Evolutionary conservation across 2,329 filamentous ascomycete species (phyloP).

Genomic region (Ophiostoma angusticollis): DNA sequence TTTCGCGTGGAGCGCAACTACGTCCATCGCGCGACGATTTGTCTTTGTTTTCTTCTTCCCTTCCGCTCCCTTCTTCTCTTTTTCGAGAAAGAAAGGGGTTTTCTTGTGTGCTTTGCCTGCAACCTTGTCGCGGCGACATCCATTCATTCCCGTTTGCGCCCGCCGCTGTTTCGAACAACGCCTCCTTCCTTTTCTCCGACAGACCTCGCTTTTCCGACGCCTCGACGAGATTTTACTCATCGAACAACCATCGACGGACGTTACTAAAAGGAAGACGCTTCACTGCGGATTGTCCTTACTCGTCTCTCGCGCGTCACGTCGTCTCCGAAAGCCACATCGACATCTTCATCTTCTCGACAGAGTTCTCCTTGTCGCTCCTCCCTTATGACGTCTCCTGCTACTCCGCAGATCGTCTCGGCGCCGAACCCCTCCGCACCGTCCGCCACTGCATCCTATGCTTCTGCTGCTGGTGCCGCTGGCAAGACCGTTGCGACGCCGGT

Average conservation of each 20-base stretch:
- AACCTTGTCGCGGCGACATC: not conserved
- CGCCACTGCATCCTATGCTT: conserved; percentile 51
- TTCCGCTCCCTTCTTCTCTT: too few species aligned
- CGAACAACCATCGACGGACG: too few species aligned
- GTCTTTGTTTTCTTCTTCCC: conserved; percentile 1
- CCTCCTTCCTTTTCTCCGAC: not conserved
- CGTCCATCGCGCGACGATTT: conserved; percentile 1
- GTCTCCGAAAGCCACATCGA: not conserved
- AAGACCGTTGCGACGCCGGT: conserved; percentile 48
- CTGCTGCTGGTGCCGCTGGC: conserved; percentile 50
- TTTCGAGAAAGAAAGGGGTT: not conserved
- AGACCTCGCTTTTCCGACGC: too few species aligned
- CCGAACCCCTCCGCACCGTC: conserved; percentile 42
- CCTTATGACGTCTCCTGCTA: conserved; percentile 50
- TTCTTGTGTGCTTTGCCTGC: not conserved
- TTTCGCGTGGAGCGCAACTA: conserved; percentile 1
- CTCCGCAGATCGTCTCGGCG: conserved; percentile 43
- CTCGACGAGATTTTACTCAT: too few species aligned
- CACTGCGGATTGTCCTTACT: not conserved
- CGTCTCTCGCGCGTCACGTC: not conserved
- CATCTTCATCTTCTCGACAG: not conserved
- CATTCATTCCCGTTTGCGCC: conserved; percentile 3
- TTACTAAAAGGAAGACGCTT: conserved; percentile 5
- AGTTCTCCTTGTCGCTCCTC: conserved; percentile 14
- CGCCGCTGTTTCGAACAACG: not conserved